Conservation (phyloP, 2,329 filamentous ascomycete species). For the Macroventuria anomochaeta region DNA sequence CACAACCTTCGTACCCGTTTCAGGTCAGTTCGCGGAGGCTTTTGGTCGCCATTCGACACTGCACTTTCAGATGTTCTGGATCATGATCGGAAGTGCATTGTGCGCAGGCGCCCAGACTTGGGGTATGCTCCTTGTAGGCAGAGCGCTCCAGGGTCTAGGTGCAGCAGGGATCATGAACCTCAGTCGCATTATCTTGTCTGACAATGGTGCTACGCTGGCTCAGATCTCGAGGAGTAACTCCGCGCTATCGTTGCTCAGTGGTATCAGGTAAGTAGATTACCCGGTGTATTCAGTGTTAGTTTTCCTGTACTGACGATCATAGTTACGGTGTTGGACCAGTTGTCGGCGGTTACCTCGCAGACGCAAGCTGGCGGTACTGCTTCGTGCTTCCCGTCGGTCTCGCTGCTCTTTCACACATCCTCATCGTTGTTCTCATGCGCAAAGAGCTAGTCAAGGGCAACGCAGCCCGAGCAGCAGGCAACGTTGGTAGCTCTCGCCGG, state of each 20-base stretch:
- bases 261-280: slow-evolving; percentile 50
- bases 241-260: slow-evolving; percentile 69
- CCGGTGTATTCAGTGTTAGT: neutral
- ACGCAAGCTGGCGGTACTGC: slow-evolving; percentile 68
- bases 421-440: slow-evolving; percentile 64
- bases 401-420: slow-evolving; percentile 56
- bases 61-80: slow-evolving; percentile 61
- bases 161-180: slow-evolving; percentile 67
- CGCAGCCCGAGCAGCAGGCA: slow-evolving; percentile 42
- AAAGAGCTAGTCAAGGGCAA: slow-evolving; percentile 63
- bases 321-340: slow-evolving; percentile 67
- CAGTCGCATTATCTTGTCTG: slow-evolving; percentile 68
- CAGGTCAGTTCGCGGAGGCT: slow-evolving; percentile 69
- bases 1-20: slow-evolving; percentile 71
- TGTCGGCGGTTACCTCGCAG: slow-evolving; percentile 64
- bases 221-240: slow-evolving; percentile 72
- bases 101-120: slow-evolving; percentile 67
- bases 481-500: slow-evolving; percentile 36
- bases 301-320: neutral
- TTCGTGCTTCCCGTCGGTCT: slow-evolving; percentile 61
- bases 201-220: slow-evolving; percentile 68
- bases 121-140: slow-evolving; percentile 66
- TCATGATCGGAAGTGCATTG: slow-evolving; percentile 64
- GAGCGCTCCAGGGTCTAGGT: slow-evolving; percentile 68
- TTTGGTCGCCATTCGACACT: slow-evolving; percentile 68